Base-by-base conservation (phyloP, 768 basidiomycete genomes). In the Pleurotus ostreatus region DNA sequence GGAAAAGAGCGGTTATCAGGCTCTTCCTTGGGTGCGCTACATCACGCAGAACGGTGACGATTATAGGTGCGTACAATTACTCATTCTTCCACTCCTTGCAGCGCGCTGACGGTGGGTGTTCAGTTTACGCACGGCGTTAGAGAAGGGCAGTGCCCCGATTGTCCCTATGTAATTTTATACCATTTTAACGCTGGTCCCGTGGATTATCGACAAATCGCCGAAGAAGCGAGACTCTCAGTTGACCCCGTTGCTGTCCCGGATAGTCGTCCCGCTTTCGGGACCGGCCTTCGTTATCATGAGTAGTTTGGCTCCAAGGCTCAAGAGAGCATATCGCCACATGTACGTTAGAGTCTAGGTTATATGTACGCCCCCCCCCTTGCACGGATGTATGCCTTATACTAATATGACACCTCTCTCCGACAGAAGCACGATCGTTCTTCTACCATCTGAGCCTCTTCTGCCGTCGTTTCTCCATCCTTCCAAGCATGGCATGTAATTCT, bases 1-100 rank as follows among this genome's bases (percentile, higher is more conserved):
- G 0, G 97, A 99, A 73, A 98, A 98, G 80, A 93, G 91, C 59
- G 97, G 94, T 16, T 98, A 99, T 70, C 93, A 96, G 70, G 92
- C 94, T 3, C 71, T 96, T 44, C 95, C 94, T 1, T 97, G 95
- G 95, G 95, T 98, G 57, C 78, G 94, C 57, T 97, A 94, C 68
- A 92, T 95, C 57, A 92, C 92, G 1, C 89, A 93, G 70, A 91
- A 93, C 63, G 92, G 92, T 15, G 91, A 94, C 63, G 92, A 93
- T 67, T 93, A 93, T 67, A 93, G 91, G 92, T 91, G 43, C 5
- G 64, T 58, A 8, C 46, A 15, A 22, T 12, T 46, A 4, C 41
- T n/a, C 49, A 49, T 12, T 25, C 52, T 39, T 26, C 26, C 8
- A 12, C 45, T 45, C 37, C 26, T 16, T 26, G 16, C 39, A 23